Evolutionary conservation across 2,329 filamentous ascomycete genomes (phyloP).

Genomic region (Paecilomyces formosus): DNA sequence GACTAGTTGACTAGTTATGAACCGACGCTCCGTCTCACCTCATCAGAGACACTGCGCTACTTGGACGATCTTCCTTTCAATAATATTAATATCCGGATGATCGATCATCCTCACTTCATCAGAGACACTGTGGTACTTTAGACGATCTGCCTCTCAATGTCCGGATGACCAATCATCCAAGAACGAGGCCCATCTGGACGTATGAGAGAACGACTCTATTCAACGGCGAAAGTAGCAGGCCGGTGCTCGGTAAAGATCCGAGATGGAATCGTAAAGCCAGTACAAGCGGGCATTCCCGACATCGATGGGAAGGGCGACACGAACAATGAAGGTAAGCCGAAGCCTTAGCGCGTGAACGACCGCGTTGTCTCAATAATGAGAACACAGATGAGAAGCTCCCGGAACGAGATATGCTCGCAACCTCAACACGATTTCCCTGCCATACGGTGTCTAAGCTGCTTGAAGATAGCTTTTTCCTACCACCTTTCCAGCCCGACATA

Average conservation of each 20-base stretch:
- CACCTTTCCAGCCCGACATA: not conserved
- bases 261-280: not conserved
- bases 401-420: not conserved
- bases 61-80: not conserved
- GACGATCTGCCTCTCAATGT: not conserved
- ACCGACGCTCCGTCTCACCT: not conserved
- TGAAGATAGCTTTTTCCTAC: not conserved
- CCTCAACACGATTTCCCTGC: not conserved
- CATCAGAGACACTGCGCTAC: not conserved
- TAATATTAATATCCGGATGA: not conserved
- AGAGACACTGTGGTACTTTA: not conserved
- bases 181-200: too few relatives aligned
- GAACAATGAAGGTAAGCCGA: not conserved
- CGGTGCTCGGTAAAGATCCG: not conserved
- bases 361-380: not conserved
- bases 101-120: not conserved
- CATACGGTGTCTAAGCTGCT: not conserved
- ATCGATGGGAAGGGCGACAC: not conserved
- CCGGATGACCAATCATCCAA: not conserved
- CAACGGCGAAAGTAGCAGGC: not conserved
- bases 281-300: not conserved
- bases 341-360: not conserved
- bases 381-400: not conserved
- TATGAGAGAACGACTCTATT: not conserved
- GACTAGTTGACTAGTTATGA: not conserved